Percentiles rank a stretch among this genome's conserved stretches.
Evolutionary conservation across 768 basidiomycete species (phyloP).

Genomic region (Leucocoprinus leucothites): DNA sequence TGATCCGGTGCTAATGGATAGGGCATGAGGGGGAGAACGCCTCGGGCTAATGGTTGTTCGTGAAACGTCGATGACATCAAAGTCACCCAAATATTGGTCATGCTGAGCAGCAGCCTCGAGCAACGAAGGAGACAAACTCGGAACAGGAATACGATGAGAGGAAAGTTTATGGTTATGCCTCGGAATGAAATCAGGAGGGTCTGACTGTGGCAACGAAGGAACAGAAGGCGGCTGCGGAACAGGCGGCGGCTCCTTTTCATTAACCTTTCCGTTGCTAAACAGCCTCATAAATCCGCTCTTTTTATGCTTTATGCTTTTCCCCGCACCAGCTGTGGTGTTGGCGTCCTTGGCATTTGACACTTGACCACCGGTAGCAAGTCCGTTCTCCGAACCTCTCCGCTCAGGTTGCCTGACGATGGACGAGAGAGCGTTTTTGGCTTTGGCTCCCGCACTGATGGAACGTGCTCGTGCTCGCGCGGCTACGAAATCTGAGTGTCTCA

Average conservation of each 20-base stretch:
- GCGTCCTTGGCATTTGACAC: constrained; percentile 10
- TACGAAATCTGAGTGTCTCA: neutral
- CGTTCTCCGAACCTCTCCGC: constrained; percentile 38
- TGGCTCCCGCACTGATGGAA: constrained; percentile 60
- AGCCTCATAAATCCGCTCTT: constrained; percentile 82
- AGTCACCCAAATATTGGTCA: constrained; percentile 6
- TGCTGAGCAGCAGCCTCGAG: constrained; percentile 21
- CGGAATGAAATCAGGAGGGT: constrained; percentile 14
- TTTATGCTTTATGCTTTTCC: constrained; percentile 64
- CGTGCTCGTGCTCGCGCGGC: constrained; percentile 40
- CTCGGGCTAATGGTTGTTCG: constrained; percentile 25
- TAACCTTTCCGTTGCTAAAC: constrained; percentile 51
- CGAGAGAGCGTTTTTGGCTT: constrained; percentile 46
- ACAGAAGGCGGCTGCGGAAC: constrained; percentile 37
- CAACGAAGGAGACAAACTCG: constrained; percentile 35
- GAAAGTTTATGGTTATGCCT: constrained; percentile 24
- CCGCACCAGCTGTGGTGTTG: constrained; percentile 19
- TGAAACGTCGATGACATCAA: constrained; percentile 2
- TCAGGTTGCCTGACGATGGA: constrained; percentile 43
- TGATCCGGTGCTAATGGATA: constrained; percentile 38
- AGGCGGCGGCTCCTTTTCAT: constrained; percentile 53
- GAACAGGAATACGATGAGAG: constrained; percentile 38
- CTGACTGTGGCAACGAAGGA: constrained; percentile 16
- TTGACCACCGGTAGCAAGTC: constrained; percentile 10
- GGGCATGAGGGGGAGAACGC: constrained; percentile 30